A percentile compares a stretch with the other conserved stretches of the same genome.
Evolutionary conservation across 805 yeast species (phyloP).

Genomic region (Yamadazyma sp.): DNA sequence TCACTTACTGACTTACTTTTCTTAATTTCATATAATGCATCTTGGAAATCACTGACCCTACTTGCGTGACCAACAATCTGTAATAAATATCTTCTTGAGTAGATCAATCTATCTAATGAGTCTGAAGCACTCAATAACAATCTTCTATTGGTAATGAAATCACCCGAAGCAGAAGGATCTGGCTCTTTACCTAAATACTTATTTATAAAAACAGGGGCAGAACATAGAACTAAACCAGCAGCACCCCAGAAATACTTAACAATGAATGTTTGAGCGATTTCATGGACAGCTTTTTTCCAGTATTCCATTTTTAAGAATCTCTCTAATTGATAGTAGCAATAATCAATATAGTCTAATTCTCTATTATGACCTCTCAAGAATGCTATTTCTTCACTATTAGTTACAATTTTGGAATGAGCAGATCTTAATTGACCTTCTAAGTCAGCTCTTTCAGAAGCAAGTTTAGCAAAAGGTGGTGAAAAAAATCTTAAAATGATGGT

Average conservation of each 20-base stretch:
- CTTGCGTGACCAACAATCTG: conserved; percentile 80
- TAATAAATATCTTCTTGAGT: conserved; percentile 78
- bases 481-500: conserved; percentile 68
- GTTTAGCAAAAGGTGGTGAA: conserved; percentile 86
- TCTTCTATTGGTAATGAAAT: conserved; percentile 84
- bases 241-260: conserved; percentile 97
- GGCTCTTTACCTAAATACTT: conserved; percentile 46
- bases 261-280: conserved; percentile 80
- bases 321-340: conserved; percentile 76
- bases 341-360: conserved; percentile 75
- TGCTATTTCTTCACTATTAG: conserved; percentile 84
- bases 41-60: conserved; percentile 69
- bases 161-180: conserved; percentile 59
- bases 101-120: conserved; percentile 82
- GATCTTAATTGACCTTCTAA: conserved; percentile 83
- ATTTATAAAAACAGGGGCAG: conserved; percentile 79
- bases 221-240: conserved; percentile 81
- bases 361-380: conserved; percentile 75
- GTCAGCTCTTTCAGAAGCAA: conserved; percentile 71
- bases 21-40: conserved; percentile 51
- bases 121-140: conserved; percentile 80
- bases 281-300: conserved; percentile 74
- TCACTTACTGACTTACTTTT: conserved; percentile 13
- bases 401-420: conserved; percentile 76
- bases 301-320: conserved; percentile 73